phyloP scores from a whole-genome alignment of 2,329 filamentous ascomycete genomes.

The Colletotrichum sp. region DNA sequence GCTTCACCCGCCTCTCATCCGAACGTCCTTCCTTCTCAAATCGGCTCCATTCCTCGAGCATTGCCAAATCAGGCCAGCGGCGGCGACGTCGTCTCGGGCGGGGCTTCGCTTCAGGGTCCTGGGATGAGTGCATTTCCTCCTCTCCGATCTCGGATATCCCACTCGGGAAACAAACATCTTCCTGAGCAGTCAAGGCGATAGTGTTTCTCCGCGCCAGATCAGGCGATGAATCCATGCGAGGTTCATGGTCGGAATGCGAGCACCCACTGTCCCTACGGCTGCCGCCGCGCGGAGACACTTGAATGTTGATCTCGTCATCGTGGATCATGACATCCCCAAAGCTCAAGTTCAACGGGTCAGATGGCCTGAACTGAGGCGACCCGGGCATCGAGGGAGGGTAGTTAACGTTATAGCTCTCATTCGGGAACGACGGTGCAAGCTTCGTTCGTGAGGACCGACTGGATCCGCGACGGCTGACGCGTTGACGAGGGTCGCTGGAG shows the following conservation, averaged over 20 bases:
- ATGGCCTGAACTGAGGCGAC: constrained; percentile 58
- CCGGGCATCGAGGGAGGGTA: constrained; percentile 73
- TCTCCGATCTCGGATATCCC: constrained; percentile 81
- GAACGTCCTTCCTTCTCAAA: constrained; percentile 89
- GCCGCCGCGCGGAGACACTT: constrained; percentile 32
- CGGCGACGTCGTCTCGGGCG: constrained; percentile 56
- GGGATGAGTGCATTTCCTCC: constrained; percentile 66
- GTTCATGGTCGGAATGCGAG: constrained; percentile 31
- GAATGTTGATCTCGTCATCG: constrained; percentile 58
- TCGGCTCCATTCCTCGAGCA: constrained; percentile 87
- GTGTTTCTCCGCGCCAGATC: constrained; percentile 53
- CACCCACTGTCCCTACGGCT: constrained; percentile 33
- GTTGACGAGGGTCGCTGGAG: constrained; percentile 24
- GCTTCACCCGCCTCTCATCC: constrained; percentile 84
- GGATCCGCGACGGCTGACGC: constrained; percentile 50
- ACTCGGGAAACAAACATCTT: constrained; percentile 92
- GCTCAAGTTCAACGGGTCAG: constrained; percentile 57
- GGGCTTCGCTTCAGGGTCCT: constrained; percentile 34
- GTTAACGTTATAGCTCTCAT: constrained; percentile 67
- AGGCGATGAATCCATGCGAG: constrained; percentile 23
- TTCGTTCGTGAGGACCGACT: constrained; percentile 57
- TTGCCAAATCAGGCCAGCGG: constrained; percentile 85
- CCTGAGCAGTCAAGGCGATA: constrained; percentile 70
- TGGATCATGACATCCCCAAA: constrained; percentile 76
- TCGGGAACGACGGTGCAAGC: constrained; percentile 34